These are phyloP conservation scores for Colletotrichum sp. DNA, from an alignment of 2,329 filamentous ascomycete genomes.

Conservation along the genomic window DNA sequence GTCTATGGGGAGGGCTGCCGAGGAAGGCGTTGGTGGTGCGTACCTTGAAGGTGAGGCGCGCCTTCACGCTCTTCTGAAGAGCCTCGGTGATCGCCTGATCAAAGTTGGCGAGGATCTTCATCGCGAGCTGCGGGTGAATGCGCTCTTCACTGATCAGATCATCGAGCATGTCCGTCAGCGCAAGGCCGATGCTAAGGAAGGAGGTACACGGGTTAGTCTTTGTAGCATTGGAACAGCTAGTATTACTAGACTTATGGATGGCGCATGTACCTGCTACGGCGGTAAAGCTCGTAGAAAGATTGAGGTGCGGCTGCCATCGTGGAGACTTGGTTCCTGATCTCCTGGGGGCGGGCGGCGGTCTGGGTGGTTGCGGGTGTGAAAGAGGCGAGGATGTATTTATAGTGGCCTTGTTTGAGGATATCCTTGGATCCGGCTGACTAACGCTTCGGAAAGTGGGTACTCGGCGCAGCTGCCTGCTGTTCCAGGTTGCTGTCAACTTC, in stretches of 20 bases:
- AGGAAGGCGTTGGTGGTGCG: constrained; percentile 23
- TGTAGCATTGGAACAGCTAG: constrained; percentile 25
- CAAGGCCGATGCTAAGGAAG: constrained; percentile 79
- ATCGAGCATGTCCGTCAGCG: constrained; percentile 95
- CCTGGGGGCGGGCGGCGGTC: constrained; percentile 3
- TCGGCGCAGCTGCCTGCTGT: neutral
- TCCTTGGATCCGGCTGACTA: constrained; percentile 29
- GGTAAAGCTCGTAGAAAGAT: constrained; percentile 92
- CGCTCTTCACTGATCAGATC: constrained; percentile 92
- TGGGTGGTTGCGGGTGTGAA: constrained; percentile 13
- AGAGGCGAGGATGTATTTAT: constrained; percentile 19
- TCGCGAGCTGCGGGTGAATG: constrained; percentile 97
- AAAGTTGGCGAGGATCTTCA: constrained; percentile 97
- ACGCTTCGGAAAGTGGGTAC: constrained; percentile 20
- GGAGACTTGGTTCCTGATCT: constrained; percentile 15
- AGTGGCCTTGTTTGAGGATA: constrained; percentile 22
- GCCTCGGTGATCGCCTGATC: constrained; percentile 93
- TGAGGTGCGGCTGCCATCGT: constrained; percentile 57
- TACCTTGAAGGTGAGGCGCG: constrained; percentile 94
- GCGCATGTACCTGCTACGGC: constrained; percentile 86
- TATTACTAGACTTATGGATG: constrained; percentile 33
- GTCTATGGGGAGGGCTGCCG: neutral
- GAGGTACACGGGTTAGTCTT: constrained; percentile 17
- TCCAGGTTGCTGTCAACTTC: neutral
- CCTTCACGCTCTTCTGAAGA: constrained; percentile 89